phyloP scores from a whole-genome alignment of 208 protist species.

The Trypanosoma mega region DNA sequence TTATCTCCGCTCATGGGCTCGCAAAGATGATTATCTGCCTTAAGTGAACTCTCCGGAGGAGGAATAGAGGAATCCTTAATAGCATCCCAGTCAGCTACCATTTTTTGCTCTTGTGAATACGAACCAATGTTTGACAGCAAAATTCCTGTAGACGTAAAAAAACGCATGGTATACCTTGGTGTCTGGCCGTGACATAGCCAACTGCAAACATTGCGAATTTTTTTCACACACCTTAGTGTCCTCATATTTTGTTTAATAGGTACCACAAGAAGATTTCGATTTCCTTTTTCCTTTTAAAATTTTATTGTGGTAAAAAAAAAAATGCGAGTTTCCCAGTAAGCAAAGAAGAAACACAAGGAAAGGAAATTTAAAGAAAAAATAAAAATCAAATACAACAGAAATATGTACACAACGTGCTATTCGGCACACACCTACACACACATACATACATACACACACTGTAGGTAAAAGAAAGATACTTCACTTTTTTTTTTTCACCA shows the following conservation, averaged over 20 bases:
- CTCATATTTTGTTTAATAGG: slow-evolving; percentile 14
- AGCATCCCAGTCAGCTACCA: slow-evolving; percentile 11
- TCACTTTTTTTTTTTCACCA: no score
- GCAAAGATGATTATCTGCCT: no score
- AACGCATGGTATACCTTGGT: neutral
- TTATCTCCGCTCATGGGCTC: no score
- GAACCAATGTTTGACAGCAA: neutral
- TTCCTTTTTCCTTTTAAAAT: slow-evolving; percentile 23
- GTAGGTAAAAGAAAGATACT: no score
- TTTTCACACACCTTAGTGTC: slow-evolving; percentile 19
- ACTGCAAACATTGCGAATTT: neutral
- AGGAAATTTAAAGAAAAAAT: no score
- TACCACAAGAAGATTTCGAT: no score
- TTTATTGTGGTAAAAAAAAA: slow-evolving; percentile 44
- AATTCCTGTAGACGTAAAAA: slow-evolving; percentile 8
- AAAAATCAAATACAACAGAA: no score
- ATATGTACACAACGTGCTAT: no score
- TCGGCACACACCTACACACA: no score
- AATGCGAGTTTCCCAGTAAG: slow-evolving; percentile 4
- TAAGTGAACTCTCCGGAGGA: no score
- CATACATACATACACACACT: no score
- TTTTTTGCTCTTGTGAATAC: neutral
- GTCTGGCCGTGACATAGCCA: neutral
- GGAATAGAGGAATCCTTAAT: slow-evolving; percentile 3
- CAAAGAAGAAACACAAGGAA: no score